Conservation (phyloP, 2,329 filamentous ascomycete genomes). For the Fusarium decemcellulare region DNA sequence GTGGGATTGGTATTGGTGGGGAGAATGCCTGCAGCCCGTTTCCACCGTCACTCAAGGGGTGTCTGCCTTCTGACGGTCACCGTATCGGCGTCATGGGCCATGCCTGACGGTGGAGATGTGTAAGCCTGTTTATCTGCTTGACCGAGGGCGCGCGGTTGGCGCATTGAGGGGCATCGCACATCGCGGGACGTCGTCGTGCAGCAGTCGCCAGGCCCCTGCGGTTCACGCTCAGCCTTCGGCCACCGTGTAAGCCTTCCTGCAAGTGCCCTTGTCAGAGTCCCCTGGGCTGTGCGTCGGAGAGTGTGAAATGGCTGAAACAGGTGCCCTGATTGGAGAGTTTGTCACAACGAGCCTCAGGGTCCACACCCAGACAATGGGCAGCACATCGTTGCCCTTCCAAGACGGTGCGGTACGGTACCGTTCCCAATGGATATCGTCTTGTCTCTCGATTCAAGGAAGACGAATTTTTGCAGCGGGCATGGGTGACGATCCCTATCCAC, state of each 20-base stretch:
- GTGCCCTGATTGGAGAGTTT: constrained; percentile 37
- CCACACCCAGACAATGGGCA: constrained; percentile 35
- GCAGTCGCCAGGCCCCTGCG: neutral
- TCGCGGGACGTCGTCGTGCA: constrained; percentile 6
- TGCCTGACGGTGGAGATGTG: constrained; percentile 34
- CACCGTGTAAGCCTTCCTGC: constrained; percentile 11
- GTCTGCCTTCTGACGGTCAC: constrained; percentile 37
- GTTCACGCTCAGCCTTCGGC: constrained; percentile 7
- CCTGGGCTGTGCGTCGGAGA: constrained; percentile 14
- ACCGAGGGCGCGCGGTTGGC: constrained; percentile 23
- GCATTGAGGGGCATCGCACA: constrained; percentile 6
- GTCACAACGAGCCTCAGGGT: constrained; percentile 45
- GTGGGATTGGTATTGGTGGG: constrained; percentile 9
- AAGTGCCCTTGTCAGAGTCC: constrained; percentile 19
- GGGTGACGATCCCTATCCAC: constrained; percentile 15
- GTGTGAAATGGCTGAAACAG: constrained; percentile 27
- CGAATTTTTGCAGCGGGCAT: constrained; percentile 18
- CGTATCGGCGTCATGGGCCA: constrained; percentile 38
- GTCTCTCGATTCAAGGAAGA: constrained; percentile 24
- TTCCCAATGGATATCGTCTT: constrained; percentile 27
- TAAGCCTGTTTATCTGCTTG: constrained; percentile 30
- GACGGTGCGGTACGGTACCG: constrained; percentile 27
- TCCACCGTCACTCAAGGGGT: constrained; percentile 27
- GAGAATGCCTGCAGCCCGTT: constrained; percentile 23
- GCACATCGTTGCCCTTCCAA: constrained; percentile 38